A percentile compares a stretch with the other conserved stretches of the same genome.
These are phyloP conservation scores for Ganoderma resinaceum DNA, from an alignment of 1,284 basidiomycete species.

Conservation along the genomic window DNA sequence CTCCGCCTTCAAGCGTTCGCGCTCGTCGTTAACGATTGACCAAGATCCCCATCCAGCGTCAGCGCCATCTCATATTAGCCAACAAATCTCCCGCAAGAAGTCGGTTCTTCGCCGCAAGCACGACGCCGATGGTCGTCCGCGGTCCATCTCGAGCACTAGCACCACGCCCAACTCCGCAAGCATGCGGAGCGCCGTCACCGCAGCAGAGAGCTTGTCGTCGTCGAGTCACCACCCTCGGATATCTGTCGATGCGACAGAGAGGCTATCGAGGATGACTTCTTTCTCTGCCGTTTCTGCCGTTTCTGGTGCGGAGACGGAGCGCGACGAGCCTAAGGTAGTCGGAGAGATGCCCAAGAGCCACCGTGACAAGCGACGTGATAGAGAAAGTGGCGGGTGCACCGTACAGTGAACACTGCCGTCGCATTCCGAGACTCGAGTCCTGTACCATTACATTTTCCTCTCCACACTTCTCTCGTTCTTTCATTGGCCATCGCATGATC, in stretches of 20 bases:
- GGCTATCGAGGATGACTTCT: conserved; percentile 41
- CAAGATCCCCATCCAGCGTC: conserved; percentile 33
- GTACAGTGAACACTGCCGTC: conserved; percentile 29
- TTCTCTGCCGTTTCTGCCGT: conserved; percentile 39
- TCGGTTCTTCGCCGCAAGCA: conserved; percentile 42
- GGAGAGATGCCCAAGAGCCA: conserved; percentile 28
- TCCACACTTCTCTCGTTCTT: neutral
- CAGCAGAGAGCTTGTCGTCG: conserved; percentile 40
- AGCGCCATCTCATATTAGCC: conserved; percentile 30
- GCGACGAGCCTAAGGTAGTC: conserved; percentile 31
- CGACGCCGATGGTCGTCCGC: conserved; percentile 33
- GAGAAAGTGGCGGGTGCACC: conserved; percentile 32
- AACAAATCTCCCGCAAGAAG: conserved; percentile 38
- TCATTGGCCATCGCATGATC: conserved; percentile 3
- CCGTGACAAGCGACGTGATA: conserved; percentile 34
- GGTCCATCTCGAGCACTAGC: conserved; percentile 42
- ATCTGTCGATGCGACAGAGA: conserved; percentile 32
- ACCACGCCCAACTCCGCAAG: conserved; percentile 40
- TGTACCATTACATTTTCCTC: neutral
- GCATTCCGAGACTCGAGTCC: neutral
- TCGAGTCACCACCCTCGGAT: conserved; percentile 33
- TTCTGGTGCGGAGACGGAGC: conserved; percentile 35
- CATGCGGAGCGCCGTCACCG: conserved; percentile 45
- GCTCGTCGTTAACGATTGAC: conserved; percentile 47
- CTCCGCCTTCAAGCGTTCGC: conserved; percentile 68